Base-by-base conservation (phyloP, 2,329 filamentous ascomycete species). In the Cercospora sp. region DNA sequence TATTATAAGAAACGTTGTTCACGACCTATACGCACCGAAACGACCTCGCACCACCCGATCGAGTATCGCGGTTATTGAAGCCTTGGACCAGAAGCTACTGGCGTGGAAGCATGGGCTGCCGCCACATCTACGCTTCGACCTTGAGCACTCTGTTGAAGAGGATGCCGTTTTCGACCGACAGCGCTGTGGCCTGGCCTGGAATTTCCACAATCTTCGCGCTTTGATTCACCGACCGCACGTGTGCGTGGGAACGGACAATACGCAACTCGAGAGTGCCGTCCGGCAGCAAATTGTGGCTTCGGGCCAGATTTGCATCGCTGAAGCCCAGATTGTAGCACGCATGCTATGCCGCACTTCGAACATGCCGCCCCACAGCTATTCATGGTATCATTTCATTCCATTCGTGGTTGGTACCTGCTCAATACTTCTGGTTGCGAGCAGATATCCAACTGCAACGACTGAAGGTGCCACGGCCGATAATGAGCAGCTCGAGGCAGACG, bases 161-260 rank as follows among this genome's bases (percentile, higher is more conserved):
- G 33, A 60, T 5, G 6, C 18, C 18, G 18, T 63, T 3, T 63
- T 67, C 51, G 30, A 57, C 16, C 33, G 58, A 30, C 65, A 69
- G 53, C 60, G 67, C 4, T 64, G 63, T 28, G 39, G 63, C 10
- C 60, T 69, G 12, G 60, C 63, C 6, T 59, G 66, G 28, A 66
- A 66, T n/a, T 69, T 66, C 18, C 64, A 69, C 45, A 61, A 69
- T 20, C 64, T 66, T 13, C 36, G 67, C 26, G 60, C 64, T 16
- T 31, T 69, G 13, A 60, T 69, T 18, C 67, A 69, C 26, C 63
- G 64, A 13, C 59, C 60, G 18, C 60, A 66, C 45, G 39, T 69
- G 5, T 66, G 60, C 33, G 28, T 58, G 12, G 48, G 48, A 55
- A 55, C 26, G 23, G 48, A 55, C 23, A 55, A 28, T 7, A 26